Base-by-base conservation (phyloP, 2,329 filamentous ascomycete species). In the Phialophora macrospora region DNA sequence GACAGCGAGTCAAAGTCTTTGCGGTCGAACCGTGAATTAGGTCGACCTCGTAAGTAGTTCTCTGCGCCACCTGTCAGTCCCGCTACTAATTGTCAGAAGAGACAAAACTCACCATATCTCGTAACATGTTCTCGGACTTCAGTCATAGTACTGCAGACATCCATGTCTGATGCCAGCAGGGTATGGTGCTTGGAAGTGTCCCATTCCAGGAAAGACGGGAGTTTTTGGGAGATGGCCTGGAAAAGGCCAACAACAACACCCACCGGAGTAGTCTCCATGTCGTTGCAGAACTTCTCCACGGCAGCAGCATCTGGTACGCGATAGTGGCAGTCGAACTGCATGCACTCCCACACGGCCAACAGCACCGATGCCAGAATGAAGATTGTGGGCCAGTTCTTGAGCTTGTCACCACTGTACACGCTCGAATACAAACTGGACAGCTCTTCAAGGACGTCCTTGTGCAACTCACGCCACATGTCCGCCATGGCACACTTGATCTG, bases 341-440 rank as follows among this genome's bases (percentile, higher is more conserved):
- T 97, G 84, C 97, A 90, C 78, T 98, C 94, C 94, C 94, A 98
- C 22, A 98, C 92, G 11, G 92, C 92, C 55, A 98, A 85, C 38
- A 98, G 87, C 69, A 98, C 95, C 4, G 92, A 93, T 9, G 93
- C 94, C 63, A 97, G 85, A 87, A 98, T 96, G 85, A 97, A 98
- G 77, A 98, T 98, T 56, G 93, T 97, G 1, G 94, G 94, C 94
- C 94, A 98, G 82, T 97, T 96, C 87, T 97, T 97, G 73, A 97
- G 87, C 79, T 96, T 94, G 78, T 97, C 94, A 66, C 94, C 94
- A 73, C 91, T 96, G 85, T 98, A 98, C 52, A 98, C 94, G 70
- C 93, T 96, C n/a, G 92, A 96, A 85, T 97, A 98, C 14, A 98
- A 85, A 6, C 87, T 82, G 1, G 94, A 97, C 1, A 98, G 86